Conservation (phyloP, 768 basidiomycete species). For the Hysterangium stoloniferum region DNA sequence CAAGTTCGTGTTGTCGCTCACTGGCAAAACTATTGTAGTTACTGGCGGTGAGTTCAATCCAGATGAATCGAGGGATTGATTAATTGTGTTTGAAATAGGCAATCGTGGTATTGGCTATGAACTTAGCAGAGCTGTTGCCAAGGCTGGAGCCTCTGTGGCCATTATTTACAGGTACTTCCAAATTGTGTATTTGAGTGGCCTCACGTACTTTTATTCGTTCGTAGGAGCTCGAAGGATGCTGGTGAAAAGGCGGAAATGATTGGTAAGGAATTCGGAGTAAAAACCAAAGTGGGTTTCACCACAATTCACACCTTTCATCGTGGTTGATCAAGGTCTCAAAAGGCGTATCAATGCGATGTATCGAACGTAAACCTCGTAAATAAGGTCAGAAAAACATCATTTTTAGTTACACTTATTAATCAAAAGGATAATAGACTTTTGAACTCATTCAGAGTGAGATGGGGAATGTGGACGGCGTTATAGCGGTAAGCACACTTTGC, state of each 20-base stretch:
- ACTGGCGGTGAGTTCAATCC: constrained; percentile 44
- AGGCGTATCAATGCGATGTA: constrained; percentile 62
- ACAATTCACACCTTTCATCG: background rate
- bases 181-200: background rate
- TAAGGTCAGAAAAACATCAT: constrained; percentile 9
- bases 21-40: constrained; percentile 40
- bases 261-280: constrained; percentile 36
- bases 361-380: constrained; percentile 36
- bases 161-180: constrained; percentile 46
- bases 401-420: background rate
- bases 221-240: constrained; percentile 41
- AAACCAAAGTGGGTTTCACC: constrained; percentile 31
- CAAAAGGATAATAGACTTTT: constrained; percentile 28
- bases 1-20: constrained; percentile 5
- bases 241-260: constrained; percentile 40
- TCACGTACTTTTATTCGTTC: background rate
- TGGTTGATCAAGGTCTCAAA: no score
- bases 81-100: background rate
- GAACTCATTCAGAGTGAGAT: constrained; percentile 42
- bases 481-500: constrained; percentile 35
- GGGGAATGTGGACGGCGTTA: constrained; percentile 42
- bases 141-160: constrained; percentile 50
- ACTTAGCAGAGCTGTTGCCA: constrained; percentile 43
- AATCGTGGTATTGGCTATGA: constrained; percentile 48
- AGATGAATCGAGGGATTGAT: constrained; percentile 12